Evolutionary conservation across 306 rosid genomes (phyloP), one percentile per base, ranked within the genome.

Genomic region (Argentina anserina): DNA sequence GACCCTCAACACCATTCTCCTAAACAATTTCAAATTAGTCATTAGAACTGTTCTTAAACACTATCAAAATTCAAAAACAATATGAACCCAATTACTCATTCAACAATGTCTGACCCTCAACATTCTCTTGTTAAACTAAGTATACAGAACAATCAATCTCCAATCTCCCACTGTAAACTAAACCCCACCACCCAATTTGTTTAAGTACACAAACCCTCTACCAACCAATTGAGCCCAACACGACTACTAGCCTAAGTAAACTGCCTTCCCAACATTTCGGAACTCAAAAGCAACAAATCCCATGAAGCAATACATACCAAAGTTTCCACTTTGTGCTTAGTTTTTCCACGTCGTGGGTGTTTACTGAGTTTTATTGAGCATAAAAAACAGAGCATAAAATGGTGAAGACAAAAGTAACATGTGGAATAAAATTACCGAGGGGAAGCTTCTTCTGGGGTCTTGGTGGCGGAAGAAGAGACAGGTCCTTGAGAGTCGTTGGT

Each of bases 1-100:
- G 59, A 85, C 79, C 80, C 81, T 78, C 86, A 89, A 78, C 56
- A 81, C 90, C 76, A 91, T 85, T 75, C 79, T 72, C 75, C 92
- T 85, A 82, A 71, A 84, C 75, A 75, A 26, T 34, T 61, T 78
- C 76, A 68, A 67, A 56, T 6, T 1, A 18, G 18, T 33, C 10
- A 28, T 71, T 21, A 36, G 4, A n/a, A n/a, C 40, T 15, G 18
- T 2, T 13, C 13, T 9, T 2, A n/a, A 2, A 56, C 64, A 17
- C 17, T 15, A 50, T n/a, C 29, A 47, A 50, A 17, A 61, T 3
- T 31, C 20, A 34, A 34, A 13, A 3, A 25, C 18, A 21, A 1
- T 15, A 69, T 29, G 34, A 52, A 70, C 37, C 65, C 21, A 47
- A 31, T 15, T 14, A 23, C 26, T 13, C n/a, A n/a, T 39, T 40